Conservation (phyloP, 1,284 basidiomycete genomes). For the Marasmius sp. region DNA sequence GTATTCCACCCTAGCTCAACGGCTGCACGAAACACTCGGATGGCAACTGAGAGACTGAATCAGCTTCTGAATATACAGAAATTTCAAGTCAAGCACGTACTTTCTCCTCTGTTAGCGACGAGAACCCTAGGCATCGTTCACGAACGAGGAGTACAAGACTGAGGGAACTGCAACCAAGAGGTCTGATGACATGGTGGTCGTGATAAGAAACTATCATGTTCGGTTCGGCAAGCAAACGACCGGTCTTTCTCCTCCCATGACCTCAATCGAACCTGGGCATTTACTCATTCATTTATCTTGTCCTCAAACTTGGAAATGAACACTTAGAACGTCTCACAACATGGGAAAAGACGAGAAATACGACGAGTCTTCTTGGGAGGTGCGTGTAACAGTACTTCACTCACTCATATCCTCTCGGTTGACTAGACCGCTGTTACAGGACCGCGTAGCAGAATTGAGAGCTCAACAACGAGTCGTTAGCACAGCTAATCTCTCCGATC, state of each 20-base stretch:
- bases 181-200: neutral
- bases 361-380: constrained; percentile 27
- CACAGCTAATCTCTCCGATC: constrained; percentile 33
- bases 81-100: constrained; percentile 22
- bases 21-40: constrained; percentile 32
- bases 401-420: neutral
- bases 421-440: constrained; percentile 18
- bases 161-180: neutral
- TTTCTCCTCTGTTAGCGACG: constrained; percentile 37
- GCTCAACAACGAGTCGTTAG: constrained; percentile 31
- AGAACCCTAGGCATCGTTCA: constrained; percentile 30
- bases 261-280: neutral
- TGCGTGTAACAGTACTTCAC: constrained; percentile 14
- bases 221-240: neutral
- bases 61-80: neutral
- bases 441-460: constrained; percentile 29
- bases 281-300: neutral
- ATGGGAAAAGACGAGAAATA: constrained; percentile 16
- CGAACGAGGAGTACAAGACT: neutral
- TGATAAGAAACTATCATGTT: neutral
- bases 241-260: neutral
- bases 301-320: neutral
- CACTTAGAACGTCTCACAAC: constrained; percentile 17
- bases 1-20: constrained; percentile 31
- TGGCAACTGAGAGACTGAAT: constrained; percentile 22